Base-by-base conservation (phyloP, 78 protist genomes). In the Polysphondylium violaceum region DNA sequence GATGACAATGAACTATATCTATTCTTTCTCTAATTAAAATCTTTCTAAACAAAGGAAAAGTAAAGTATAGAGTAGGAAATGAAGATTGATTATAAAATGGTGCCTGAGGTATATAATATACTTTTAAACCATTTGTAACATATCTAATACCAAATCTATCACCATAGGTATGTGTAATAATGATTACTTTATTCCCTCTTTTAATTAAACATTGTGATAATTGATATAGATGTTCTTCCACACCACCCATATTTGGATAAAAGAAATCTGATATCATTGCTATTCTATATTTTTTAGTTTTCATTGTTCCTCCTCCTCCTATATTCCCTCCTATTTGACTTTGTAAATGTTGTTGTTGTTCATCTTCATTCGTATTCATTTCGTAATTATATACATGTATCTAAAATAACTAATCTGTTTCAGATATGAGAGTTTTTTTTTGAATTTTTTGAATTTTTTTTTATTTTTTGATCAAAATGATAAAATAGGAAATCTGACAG, bases 231-330 rank as follows among this genome's bases (percentile, higher is more conserved):
- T 98, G 99, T 9, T 50, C 76, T 71, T 97, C 99, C 0, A 97
- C 99, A 36, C 98, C 99, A 31, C 99, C 99, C 51, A 97, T 72
- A 55, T 96, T 95, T 3, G 99, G 99, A 85, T 71, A 98, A 88
- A 97, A 98, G 88, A 98, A 98, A 88, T 98, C 99, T 21, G 98
- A 97, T 11, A 98, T 96, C 96, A 98, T 69, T 31, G 94, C 94
- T 43, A 97, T 95, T 31, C 86, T 90, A 81, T 67, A 81, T 72
- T 44, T 72, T 51, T 50, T 72, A 40, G 23, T 43, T 40, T 8
- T 36, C 40, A 65, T 65, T 64, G 21, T 19, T 36, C 21, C 36
- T 63, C 2, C 21, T 36, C 3, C 4, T 63, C 16, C 19, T 63
- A 63, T 63, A 36, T 19, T 64, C 21, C 9, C 27, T 19, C 7